Percentiles rank a stretch among this genome's conserved stretches.
phyloP scores from a whole-genome alignment of 2,329 filamentous ascomycete species.

The Penicillium sp. region DNA sequence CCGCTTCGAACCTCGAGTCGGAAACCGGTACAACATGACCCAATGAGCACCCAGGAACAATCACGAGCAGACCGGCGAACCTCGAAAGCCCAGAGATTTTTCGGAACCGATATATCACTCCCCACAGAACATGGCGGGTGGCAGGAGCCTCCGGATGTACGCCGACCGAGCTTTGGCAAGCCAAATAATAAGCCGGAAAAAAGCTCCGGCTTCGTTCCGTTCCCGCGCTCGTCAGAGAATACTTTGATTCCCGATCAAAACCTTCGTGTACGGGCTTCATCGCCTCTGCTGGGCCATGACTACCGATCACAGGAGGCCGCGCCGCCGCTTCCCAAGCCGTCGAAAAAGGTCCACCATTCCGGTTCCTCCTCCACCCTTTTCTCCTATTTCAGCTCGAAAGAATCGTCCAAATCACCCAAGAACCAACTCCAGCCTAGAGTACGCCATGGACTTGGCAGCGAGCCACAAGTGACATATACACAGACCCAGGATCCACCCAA shows the following conservation, averaged over 20 bases:
- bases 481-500: constrained; percentile 26
- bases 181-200: constrained; percentile 34
- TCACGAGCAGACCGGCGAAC: constrained; percentile 18
- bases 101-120: constrained; percentile 30
- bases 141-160: constrained; percentile 24
- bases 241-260: constrained; percentile 23
- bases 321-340: constrained; percentile 34
- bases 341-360: constrained; percentile 39
- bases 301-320: constrained; percentile 30
- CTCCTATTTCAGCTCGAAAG: constrained; percentile 48
- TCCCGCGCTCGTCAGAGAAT: constrained; percentile 23
- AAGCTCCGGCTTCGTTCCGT: constrained; percentile 24
- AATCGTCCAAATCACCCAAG: constrained; percentile 41
- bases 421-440: constrained; percentile 17
- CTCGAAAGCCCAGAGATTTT: constrained; percentile 34
- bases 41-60: constrained; percentile 22
- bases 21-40: constrained; percentile 6
- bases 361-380: constrained; percentile 47
- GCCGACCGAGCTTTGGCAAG: constrained; percentile 40
- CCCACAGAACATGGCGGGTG: constrained; percentile 21
- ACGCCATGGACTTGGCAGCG: constrained; percentile 17
- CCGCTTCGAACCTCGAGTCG: constrained; percentile 24
- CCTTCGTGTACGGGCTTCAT: constrained; percentile 46
- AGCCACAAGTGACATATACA: constrained; percentile 23
- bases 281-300: constrained; percentile 44